These are phyloP conservation scores for Nemophila menziesii DNA, from an alignment of 257 asterid species.

Conservation along the genomic window DNA sequence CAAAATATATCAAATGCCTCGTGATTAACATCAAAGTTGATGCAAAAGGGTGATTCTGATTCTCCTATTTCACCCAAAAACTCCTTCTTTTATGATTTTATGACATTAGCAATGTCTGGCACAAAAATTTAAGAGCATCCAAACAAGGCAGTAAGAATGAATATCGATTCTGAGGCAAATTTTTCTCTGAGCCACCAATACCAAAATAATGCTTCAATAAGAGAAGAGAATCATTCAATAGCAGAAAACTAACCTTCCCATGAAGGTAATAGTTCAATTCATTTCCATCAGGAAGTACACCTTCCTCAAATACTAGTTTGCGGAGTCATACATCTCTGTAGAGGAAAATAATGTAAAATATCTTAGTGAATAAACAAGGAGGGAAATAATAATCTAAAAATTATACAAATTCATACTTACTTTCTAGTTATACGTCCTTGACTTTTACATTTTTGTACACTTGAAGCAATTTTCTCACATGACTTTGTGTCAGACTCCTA, in stretches of 20 bases:
- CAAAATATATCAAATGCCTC: too few species aligned
- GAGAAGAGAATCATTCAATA: too few species aligned
- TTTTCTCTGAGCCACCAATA: too few species aligned
- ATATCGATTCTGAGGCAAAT: too few species aligned
- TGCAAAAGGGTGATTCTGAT: too few species aligned
- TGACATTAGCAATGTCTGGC: too few species aligned
- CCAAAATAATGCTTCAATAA: too few species aligned
- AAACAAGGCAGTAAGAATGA: too few species aligned
- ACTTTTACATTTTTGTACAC: slow-evolving; percentile 24
- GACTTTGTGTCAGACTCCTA: slow-evolving; percentile 22
- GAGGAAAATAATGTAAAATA: slow-evolving; percentile 7
- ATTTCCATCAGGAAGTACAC: slow-evolving; percentile 61
- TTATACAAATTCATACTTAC: slow-evolving; percentile 31
- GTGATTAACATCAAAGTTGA: too few species aligned
- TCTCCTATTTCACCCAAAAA: too few species aligned
- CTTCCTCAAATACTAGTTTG: slow-evolving; percentile 47
- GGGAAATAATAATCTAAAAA: not conserved
- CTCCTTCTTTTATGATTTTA: too few species aligned
- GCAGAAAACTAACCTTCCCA: slow-evolving; percentile 64
- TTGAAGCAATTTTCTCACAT: slow-evolving; percentile 22
- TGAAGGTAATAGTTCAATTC: slow-evolving; percentile 45
- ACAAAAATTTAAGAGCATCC: too few species aligned
- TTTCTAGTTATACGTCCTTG: slow-evolving; percentile 67
- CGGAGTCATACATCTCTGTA: slow-evolving; percentile 78
- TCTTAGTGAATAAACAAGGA: not conserved